Percentiles rank a stretch among this genome's conserved stretches.
These are phyloP conservation scores for Phlyctochytrium arcticum DNA, from an alignment of 192 early-diverging fungal genomes.

Conservation along the genomic window DNA sequence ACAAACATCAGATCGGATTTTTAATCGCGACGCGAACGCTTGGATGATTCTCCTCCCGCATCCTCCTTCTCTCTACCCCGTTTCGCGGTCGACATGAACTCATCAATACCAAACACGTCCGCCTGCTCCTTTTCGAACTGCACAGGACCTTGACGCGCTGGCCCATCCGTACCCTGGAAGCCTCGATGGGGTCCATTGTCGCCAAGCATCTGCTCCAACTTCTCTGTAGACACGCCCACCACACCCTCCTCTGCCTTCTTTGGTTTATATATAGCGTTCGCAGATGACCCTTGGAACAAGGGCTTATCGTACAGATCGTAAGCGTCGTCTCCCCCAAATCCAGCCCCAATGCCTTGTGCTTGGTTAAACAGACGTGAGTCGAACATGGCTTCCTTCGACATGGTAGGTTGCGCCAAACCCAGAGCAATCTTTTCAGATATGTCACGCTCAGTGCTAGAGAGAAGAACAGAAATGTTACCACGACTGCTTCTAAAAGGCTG, in stretches of 20 bases:
- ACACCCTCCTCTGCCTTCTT: conserved; percentile 47
- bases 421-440: conserved; percentile 98
- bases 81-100: conserved; percentile 76
- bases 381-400: conserved; percentile 85
- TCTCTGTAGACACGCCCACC: conserved; percentile 62
- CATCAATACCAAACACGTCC: conserved; percentile 90
- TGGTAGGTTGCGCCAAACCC: conserved; percentile 89
- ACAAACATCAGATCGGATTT: too few species aligned
- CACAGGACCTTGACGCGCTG: conserved; percentile 75
- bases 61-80: conserved; percentile 38
- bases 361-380: conserved; percentile 96
- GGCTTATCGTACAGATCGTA: conserved; percentile 97
- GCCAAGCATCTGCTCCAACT: conserved; percentile 64
- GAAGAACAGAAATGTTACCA: not conserved
- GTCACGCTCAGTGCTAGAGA: conserved; percentile 73
- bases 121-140: conserved; percentile 86
- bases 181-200: conserved; percentile 62
- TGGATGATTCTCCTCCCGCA: not conserved
- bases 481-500: not conserved
- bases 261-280: conserved; percentile 77
- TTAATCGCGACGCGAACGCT: not conserved
- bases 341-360: conserved; percentile 74
- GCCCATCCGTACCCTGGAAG: conserved; percentile 64
- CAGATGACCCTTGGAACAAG: conserved; percentile 67
- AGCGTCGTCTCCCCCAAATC: conserved; percentile 87